These are phyloP conservation scores for Penicillium psychrofluorescens DNA, from an alignment of 495 filamentous ascomycete genomes.

Conservation along the genomic window DNA sequence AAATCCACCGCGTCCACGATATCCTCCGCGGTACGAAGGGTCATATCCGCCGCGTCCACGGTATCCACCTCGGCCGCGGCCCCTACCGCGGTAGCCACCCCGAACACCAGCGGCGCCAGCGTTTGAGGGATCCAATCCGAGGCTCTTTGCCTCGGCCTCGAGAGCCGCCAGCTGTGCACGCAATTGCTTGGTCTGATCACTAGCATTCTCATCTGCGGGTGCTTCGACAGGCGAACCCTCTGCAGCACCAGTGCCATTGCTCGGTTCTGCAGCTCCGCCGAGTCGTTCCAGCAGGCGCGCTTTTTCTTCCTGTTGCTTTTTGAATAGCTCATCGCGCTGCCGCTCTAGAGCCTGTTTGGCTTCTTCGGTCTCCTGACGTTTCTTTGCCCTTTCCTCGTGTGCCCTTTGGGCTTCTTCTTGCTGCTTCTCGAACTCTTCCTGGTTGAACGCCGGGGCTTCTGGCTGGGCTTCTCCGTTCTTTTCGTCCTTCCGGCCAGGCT, in stretches of 20 bases:
- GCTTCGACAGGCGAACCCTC: conserved; percentile 10
- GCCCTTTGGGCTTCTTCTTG: conserved; percentile 74
- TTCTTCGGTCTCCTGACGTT: conserved; percentile 66
- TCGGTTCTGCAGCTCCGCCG: conserved; percentile 32
- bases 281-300: conserved; percentile 58
- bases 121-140: conserved; percentile 62
- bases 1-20: conserved; percentile 32
- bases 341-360: conserved; percentile 66
- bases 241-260: conserved; percentile 14
- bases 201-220: conserved; percentile 43
- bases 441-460: conserved; percentile 50
- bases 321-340: conserved; percentile 66
- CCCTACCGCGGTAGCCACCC: conserved; percentile 28
- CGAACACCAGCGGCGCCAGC: conserved; percentile 34
- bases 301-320: conserved; percentile 70
- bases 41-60: conserved; percentile 49
- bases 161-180: conserved; percentile 74
- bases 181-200: conserved; percentile 56
- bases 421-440: conserved; percentile 67
- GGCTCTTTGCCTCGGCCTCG: conserved; percentile 73
- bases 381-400: conserved; percentile 64
- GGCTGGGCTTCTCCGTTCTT: conserved; percentile 22
- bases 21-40: conserved; percentile 8
- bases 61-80: conserved; percentile 42
- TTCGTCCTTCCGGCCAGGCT: conserved; percentile 45